Base-by-base conservation (phyloP, 2,329 filamentous ascomycete genomes). In the Celoporthe dispersa region DNA sequence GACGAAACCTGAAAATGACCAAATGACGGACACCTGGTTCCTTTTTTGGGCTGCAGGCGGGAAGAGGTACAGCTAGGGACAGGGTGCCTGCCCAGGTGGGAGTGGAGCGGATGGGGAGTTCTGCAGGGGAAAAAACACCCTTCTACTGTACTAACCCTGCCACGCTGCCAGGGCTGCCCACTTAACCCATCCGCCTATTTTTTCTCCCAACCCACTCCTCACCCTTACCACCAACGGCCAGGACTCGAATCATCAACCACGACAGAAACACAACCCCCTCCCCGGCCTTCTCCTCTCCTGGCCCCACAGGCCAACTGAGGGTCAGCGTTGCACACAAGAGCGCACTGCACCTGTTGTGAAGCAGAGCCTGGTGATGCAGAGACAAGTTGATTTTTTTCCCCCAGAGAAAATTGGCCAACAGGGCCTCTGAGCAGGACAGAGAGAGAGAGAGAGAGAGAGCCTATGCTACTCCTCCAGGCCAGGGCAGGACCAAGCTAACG, bases 71-170 rank as follows among this genome's bases (percentile, higher is more conserved):
- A 55, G 51, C 44, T 48, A n/a, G 44, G 59, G 31, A n/a, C 59
- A 35, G 59, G 59, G 59, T 62, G 67, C 51, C 51, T 57, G 51
- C 37, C 19, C 61, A 65, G 61, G 37, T 22, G 19, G 44, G 44
- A 48, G 61, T 68, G 62, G 67, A 68, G 67, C 22, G 61, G 61
- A 60, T 68, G 61, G 63, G 67, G 67, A 37, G 64, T 68, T 37
- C 57, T 60, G 57, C 57, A 60, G 57, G 57, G 57, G 57, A 31
- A 60, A 35, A 22, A 60, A 37, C 31, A 37, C 22, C 7, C 44
- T 48, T 48, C 44, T 48, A 31, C 25, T 31, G 53, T 57, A 57
- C 25, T 31, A n/a, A n/a, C 44, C 37, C 37, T 39, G 35, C 41
- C n/a, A n/a, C n/a, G n/a, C 41, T 44, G 44, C 44, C 44, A 48